A percentile compares a stretch with the other conserved stretches of the same genome.
Evolutionary conservation across 2,329 filamentous ascomycete species (phyloP).

Genomic region (Pezicula rhizophila): DNA sequence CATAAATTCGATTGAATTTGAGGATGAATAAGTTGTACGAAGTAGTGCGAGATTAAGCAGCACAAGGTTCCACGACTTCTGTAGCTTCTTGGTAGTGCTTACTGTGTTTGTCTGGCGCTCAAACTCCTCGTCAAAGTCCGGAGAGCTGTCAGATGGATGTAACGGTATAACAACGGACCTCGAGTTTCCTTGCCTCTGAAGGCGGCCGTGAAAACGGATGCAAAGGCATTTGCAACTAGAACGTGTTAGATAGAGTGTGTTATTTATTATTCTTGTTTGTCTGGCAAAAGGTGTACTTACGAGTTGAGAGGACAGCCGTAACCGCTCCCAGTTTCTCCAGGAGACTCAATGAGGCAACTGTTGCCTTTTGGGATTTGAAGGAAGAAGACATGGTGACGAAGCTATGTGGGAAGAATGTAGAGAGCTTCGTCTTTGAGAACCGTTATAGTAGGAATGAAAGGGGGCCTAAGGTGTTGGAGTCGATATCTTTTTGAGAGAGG

Average conservation of each 20-base stretch:
- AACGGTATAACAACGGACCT: constrained; percentile 12
- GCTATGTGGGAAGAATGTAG: no score
- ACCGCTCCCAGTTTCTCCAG: constrained; percentile 20
- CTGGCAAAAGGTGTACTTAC: constrained; percentile 7
- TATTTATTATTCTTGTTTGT: neutral
- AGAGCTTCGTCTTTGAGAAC: neutral
- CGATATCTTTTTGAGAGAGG: no score
- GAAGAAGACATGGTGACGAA: constrained; percentile 10
- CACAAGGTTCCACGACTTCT: neutral
- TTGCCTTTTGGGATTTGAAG: constrained; percentile 13
- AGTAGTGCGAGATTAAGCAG: neutral
- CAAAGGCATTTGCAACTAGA: constrained; percentile 12
- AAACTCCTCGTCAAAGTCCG: constrained; percentile 10
- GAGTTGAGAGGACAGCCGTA: constrained; percentile 9
- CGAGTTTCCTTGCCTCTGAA: constrained; percentile 8
- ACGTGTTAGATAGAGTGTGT: neutral
- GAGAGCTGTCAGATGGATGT: constrained; percentile 14
- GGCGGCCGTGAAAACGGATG: constrained; percentile 13
- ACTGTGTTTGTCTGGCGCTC: constrained; percentile 18
- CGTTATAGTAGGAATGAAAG: neutral
- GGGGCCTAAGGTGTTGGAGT: neutral
- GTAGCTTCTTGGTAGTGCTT: constrained; percentile 2
- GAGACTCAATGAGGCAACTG: constrained; percentile 7
- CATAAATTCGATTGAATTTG: neutral
- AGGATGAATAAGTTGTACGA: neutral